phyloP scores from a whole-genome alignment of 257 asterid species.

The Asclepias syriaca region DNA sequence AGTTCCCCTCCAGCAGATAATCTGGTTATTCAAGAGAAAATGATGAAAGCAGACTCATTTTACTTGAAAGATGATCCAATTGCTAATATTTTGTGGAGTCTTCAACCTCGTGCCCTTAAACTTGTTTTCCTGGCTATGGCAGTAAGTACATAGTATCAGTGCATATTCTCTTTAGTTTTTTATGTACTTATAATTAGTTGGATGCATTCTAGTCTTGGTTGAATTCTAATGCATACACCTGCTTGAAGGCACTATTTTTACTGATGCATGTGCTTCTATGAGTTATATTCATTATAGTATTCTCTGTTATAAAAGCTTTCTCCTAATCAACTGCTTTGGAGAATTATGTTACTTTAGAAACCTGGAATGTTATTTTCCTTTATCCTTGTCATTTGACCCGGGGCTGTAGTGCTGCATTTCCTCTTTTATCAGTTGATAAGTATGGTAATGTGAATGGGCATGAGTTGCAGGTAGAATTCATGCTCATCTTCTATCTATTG shows the following conservation, averaged over 20 bases:
- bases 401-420: not conserved
- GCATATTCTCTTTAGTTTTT: not conserved
- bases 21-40: conserved; percentile 29
- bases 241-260: not conserved
- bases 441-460: not conserved
- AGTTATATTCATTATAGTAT: not conserved
- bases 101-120: conserved; percentile 55
- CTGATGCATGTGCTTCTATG: not conserved
- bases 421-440: not conserved
- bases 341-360: conserved; percentile 1
- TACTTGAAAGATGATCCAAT: conserved; percentile 65
- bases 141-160: conserved; percentile 40
- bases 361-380: not conserved
- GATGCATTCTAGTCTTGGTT: not conserved
- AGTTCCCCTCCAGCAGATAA: conserved; percentile 29
- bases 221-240: not conserved
- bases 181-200: not conserved
- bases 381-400: not conserved
- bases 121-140: conserved; percentile 70
- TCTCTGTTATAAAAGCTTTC: not conserved
- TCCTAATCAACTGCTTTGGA: not conserved
- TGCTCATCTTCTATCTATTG: not conserved
- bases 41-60: conserved; percentile 24
- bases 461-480: not conserved
- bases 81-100: conserved; percentile 67